Percentiles rank a stretch among this genome's conserved stretches.
Conservation (phyloP, 164 flowering plant species). For the Warburgia ugandensis region DNA sequence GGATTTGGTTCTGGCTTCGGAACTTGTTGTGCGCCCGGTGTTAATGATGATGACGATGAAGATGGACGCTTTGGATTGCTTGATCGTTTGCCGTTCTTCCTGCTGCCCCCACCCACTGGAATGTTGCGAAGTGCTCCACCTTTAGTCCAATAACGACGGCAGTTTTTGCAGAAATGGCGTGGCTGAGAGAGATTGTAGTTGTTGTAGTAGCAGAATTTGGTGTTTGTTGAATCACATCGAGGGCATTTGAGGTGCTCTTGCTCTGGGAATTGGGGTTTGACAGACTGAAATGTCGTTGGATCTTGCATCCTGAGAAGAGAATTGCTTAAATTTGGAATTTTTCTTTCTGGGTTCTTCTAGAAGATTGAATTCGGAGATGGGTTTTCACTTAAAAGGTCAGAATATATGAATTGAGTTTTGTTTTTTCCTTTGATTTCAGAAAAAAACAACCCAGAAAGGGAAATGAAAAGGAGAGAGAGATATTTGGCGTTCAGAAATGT, state of each 20-base stretch:
- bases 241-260: conserved; percentile 79
- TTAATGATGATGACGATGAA: conserved; percentile 10
- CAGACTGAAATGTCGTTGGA: conserved; percentile 33
- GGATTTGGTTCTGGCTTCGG: conserved; percentile 6
- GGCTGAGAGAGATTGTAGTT: conserved; percentile 37
- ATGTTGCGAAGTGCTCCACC: conserved; percentile 60
- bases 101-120: conserved; percentile 76
- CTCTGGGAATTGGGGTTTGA: conserved; percentile 42
- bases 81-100: conserved; percentile 26
- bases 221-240: conserved; percentile 71
- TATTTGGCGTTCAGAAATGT: too few relatives aligned
- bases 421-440: too few relatives aligned
- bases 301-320: conserved; percentile 41
- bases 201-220: conserved; percentile 54
- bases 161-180: conserved; percentile 32
- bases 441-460: not conserved
- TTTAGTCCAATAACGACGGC: conserved; percentile 32
- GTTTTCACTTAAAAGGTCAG: too few relatives aligned
- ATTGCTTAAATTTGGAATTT: not conserved
- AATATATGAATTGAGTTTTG: too few relatives aligned
- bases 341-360: too few relatives aligned
- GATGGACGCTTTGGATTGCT: conserved; percentile 16
- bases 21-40: not conserved
- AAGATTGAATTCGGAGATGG: too few relatives aligned
- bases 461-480: too few relatives aligned